Evolutionary conservation across 805 yeast species (phyloP).

Genomic region (Ogataea sp.): DNA sequence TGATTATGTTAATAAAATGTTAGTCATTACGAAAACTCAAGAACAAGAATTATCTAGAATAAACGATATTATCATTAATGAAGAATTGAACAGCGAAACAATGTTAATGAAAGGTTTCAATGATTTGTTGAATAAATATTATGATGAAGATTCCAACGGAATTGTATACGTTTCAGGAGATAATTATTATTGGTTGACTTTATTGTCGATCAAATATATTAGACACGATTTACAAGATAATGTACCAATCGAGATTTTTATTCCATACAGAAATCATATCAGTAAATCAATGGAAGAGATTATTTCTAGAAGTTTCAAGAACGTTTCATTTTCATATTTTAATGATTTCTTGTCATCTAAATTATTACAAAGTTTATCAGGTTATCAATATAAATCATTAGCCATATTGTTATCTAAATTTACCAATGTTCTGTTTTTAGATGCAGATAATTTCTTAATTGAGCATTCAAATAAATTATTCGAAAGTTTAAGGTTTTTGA

Average conservation of each 20-base stretch:
- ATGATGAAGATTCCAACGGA: constrained; percentile 10
- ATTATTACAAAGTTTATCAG: neutral
- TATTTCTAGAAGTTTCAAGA: constrained; percentile 26
- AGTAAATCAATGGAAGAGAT: constrained; percentile 37
- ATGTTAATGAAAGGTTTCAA: constrained; percentile 8
- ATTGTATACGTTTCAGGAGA: constrained; percentile 24
- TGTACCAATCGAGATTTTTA: constrained; percentile 41
- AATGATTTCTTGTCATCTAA: constrained; percentile 20
- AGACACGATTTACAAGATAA: constrained; percentile 18
- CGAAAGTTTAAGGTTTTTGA: constrained; percentile 31
- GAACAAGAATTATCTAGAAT: constrained; percentile 14
- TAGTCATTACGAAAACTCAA: constrained; percentile 16
- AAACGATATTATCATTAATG: constrained; percentile 11
- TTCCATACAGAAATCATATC: constrained; percentile 32
- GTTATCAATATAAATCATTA: constrained; percentile 37
- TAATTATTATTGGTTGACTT: constrained; percentile 22
- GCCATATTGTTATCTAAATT: constrained; percentile 38
- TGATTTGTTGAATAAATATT: constrained; percentile 6
- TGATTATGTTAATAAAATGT: constrained; percentile 10
- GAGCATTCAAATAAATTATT: constrained; percentile 33
- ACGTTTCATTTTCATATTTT: constrained; percentile 37
- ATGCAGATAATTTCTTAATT: constrained; percentile 42
- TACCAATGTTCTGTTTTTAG: constrained; percentile 38
- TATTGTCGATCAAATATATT: constrained; percentile 22
- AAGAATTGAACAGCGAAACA: constrained; percentile 9